These are phyloP conservation scores for Terfezia boudieri DNA, from an alignment of 495 filamentous ascomycete genomes.

Conservation along the genomic window DNA sequence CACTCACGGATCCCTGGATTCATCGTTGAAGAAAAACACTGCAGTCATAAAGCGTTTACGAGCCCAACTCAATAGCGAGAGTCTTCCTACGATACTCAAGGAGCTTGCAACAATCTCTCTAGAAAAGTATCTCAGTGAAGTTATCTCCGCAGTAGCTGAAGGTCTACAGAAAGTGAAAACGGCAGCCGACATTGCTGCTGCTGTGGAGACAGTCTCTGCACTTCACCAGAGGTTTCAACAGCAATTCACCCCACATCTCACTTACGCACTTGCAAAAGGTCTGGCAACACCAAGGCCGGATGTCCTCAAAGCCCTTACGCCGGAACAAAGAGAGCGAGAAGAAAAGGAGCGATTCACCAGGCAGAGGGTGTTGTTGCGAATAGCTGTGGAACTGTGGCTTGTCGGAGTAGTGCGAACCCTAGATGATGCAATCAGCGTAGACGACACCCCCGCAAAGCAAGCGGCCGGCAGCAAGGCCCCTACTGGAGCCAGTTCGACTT, in stretches of 20 bases:
- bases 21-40: conserved; percentile 95
- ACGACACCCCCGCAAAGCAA: conserved; percentile 46
- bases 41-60: conserved; percentile 94
- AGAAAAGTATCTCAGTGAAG: conserved; percentile 93
- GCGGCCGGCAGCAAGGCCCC: conserved; percentile 24
- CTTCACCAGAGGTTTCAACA: conserved; percentile 84
- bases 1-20: conserved; percentile 64
- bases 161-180: conserved; percentile 80
- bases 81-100: conserved; percentile 61
- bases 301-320: conserved; percentile 50
- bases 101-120: conserved; percentile 84
- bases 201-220: conserved; percentile 79
- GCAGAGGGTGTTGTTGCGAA: conserved; percentile 65
- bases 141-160: conserved; percentile 94
- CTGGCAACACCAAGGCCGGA: conserved; percentile 81
- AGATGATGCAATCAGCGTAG: conserved; percentile 69
- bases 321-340: conserved; percentile 76
- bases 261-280: conserved; percentile 79
- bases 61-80: conserved; percentile 61
- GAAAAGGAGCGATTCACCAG: conserved; percentile 80
- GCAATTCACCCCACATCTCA: conserved; percentile 79
- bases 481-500: conserved; percentile 20
- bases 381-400: conserved; percentile 92
- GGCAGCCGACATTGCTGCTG: conserved; percentile 70
- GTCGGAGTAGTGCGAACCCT: conserved; percentile 68